Percentiles rank a stretch among this genome's conserved stretches.
Conservation (phyloP, 345 rosid genomes). For the Aethionema arabicum region DNA sequence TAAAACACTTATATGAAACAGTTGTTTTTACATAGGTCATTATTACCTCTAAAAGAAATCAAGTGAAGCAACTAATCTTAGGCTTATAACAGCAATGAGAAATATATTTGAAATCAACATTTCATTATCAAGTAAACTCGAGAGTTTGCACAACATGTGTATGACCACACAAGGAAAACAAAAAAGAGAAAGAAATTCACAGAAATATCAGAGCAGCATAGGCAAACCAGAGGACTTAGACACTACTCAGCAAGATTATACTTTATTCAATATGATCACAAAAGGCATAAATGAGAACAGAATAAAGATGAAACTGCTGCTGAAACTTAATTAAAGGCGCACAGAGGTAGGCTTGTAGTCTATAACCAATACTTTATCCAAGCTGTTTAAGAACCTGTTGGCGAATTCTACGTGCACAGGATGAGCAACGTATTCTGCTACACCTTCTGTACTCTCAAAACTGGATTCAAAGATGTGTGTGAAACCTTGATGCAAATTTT, state of each 20-base stretch:
- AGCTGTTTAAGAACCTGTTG: slow-evolving; percentile 38
- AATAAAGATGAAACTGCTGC: background rate
- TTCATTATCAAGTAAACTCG: slow-evolving; percentile 18
- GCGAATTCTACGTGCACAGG: slow-evolving; percentile 72
- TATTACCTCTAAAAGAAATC: background rate
- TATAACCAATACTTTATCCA: slow-evolving; percentile 63
- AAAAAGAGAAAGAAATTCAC: background rate
- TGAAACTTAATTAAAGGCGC: slow-evolving; percentile 24
- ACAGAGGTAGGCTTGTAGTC: slow-evolving; percentile 70
- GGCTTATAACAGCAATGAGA: background rate
- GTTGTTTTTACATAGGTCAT: background rate
- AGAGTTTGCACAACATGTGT: slow-evolving; percentile 8
- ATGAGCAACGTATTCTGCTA: slow-evolving; percentile 68
- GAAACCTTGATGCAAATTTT: slow-evolving; percentile 80
- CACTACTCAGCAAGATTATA: background rate
- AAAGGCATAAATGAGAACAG: background rate
- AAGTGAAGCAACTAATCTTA: background rate
- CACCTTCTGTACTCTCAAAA: slow-evolving; percentile 67
- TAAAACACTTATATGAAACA: background rate
- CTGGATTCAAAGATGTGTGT: slow-evolving; percentile 74
- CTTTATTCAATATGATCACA: slow-evolving; percentile 12
- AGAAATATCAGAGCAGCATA: background rate
- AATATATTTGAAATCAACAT: background rate
- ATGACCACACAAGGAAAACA: background rate
- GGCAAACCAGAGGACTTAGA: background rate